Conservation (phyloP, 129 eudicot genomes). For the Kitagawia praeruptora region DNA sequence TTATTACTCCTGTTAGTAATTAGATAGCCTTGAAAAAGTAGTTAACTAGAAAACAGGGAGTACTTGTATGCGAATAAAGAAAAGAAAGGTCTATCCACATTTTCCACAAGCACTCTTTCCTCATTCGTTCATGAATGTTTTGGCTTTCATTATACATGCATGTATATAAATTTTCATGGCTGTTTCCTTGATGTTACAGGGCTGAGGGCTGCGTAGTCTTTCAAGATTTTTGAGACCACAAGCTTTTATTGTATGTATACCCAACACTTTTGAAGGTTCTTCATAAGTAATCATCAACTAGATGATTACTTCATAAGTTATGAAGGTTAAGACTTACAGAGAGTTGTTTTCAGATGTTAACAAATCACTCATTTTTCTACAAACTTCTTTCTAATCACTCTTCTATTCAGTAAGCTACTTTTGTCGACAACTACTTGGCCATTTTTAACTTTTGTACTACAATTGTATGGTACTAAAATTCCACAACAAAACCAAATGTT, state of each 20-base stretch:
- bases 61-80: neutral
- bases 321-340: too few species aligned
- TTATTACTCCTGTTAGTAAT: neutral
- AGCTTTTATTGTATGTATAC: neutral
- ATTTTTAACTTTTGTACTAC: too few species aligned
- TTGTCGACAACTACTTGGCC: neutral
- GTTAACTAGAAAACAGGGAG: neutral
- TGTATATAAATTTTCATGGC: neutral
- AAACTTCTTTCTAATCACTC: neutral
- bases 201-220: neutral
- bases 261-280: too few species aligned
- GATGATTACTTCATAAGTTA: too few species aligned
- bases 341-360: too few species aligned
- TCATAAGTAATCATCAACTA: too few species aligned
- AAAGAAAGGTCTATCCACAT: neutral
- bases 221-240: neutral
- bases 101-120: constrained; percentile 9
- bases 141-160: neutral
- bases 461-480: neutral
- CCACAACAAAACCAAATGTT: neutral
- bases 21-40: neutral
- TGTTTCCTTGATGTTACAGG: neutral
- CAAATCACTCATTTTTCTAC: too few species aligned
- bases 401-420: neutral
- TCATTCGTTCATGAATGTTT: neutral